phyloP scores from a whole-genome alignment of 148 eudicot species.

The Nepenthes gracilis region DNA sequence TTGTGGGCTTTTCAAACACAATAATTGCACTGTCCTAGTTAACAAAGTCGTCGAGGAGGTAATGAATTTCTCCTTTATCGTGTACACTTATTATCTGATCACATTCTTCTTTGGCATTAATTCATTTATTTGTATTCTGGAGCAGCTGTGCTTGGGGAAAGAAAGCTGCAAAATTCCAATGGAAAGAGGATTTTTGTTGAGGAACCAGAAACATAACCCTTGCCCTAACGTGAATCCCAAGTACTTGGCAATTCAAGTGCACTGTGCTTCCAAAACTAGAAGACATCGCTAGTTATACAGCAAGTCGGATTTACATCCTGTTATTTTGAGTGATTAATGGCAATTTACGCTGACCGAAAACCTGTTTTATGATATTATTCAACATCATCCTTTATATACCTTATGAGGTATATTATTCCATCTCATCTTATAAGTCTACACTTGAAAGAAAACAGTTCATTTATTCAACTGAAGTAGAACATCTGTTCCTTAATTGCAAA shows the following conservation, averaged over 20 bases:
- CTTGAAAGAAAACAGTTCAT: no score
- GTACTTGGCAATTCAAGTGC: constrained; percentile 53
- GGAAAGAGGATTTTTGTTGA: constrained; percentile 21
- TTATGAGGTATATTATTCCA: no score
- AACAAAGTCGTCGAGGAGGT: constrained; percentile 42
- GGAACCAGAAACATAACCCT: constrained; percentile 14
- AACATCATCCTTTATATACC: no score
- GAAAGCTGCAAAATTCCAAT: constrained; percentile 39
- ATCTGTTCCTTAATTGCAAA: no score
- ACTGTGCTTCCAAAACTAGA: constrained; percentile 27
- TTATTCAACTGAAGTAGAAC: no score
- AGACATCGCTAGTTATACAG: background rate
- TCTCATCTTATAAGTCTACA: no score
- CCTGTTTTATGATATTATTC: no score
- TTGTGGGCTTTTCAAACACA: constrained; percentile 22
- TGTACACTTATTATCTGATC: no score
- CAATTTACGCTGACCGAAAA: no score
- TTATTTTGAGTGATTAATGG: no score
- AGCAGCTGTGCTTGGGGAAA: constrained; percentile 54
- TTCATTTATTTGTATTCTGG: background rate
- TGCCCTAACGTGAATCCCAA: constrained; percentile 35
- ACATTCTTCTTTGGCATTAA: background rate
- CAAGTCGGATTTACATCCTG: no score
- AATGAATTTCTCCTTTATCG: background rate
- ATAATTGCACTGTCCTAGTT: constrained; percentile 24